A percentile compares a stretch with the other conserved stretches of the same genome.
phyloP scores from a whole-genome alignment of 768 basidiomycete species.

The Jaapia argillacea region DNA sequence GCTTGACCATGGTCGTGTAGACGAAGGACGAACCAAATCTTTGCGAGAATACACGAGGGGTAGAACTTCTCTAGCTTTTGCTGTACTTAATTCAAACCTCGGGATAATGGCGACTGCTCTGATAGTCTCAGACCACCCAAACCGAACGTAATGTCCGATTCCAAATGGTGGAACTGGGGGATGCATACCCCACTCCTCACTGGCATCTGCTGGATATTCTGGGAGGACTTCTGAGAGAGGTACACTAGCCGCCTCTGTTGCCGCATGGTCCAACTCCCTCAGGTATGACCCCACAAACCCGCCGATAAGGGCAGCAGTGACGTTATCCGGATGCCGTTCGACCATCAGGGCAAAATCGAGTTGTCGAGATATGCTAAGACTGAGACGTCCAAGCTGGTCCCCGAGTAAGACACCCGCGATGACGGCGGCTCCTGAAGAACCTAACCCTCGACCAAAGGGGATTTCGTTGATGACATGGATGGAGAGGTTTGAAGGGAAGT shows the following conservation, averaged over 20 bases:
- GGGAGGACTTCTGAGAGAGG: conserved; percentile 94
- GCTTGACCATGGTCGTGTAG: conserved; percentile 2
- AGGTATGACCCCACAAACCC: conserved; percentile 97
- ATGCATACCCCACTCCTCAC: conserved; percentile 81
- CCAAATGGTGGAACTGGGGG: conserved; percentile 84
- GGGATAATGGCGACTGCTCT: conserved; percentile 93
- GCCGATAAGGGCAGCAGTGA: conserved; percentile 93
- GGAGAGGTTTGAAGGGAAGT: conserved; percentile 67
- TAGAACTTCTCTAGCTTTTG: conserved; percentile 85
- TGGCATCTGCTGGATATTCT: conserved; percentile 90
- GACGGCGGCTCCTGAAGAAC: conserved; percentile 98
- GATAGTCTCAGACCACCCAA: conserved; percentile 76
- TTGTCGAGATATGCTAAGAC: conserved; percentile 59
- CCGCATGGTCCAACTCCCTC: conserved; percentile 74
- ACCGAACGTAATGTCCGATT: conserved; percentile 91
- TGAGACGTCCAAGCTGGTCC: conserved; percentile 67
- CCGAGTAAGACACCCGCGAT: conserved; percentile 93
- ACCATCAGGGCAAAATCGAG: conserved; percentile 99
- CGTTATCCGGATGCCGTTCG: conserved; percentile 97
- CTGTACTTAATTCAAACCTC: conserved; percentile 91
- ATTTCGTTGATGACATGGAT: conserved; percentile 88
- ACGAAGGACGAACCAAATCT: conserved; percentile 53
- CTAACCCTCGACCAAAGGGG: conserved; percentile 94
- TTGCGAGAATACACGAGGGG: conserved; percentile 78
- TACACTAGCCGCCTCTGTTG: conserved; percentile 77